These are phyloP conservation scores for Helotiales sp. DNA, from an alignment of 2,329 filamentous ascomycete genomes.

Conservation along the genomic window DNA sequence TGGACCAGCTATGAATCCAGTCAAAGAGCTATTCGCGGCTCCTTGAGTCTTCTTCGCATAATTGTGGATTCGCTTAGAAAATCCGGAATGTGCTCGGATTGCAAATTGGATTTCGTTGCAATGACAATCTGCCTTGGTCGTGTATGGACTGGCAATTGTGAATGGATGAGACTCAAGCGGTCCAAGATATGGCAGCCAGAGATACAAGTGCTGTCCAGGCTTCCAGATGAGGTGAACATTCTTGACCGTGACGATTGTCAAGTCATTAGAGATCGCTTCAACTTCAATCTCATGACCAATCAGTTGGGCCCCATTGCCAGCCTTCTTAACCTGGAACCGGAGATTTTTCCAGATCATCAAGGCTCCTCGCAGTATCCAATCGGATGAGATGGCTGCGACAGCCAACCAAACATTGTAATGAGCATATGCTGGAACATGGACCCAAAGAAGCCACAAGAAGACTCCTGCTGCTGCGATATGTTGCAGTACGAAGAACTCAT, in stretches of 20 bases:
- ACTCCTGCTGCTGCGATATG: conserved; percentile 66
- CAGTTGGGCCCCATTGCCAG: conserved; percentile 41
- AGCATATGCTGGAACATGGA: conserved; percentile 65
- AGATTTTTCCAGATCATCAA: conserved; percentile 58
- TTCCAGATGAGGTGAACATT: conserved; percentile 63
- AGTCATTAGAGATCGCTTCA: conserved; percentile 54
- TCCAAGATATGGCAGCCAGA: conserved; percentile 62
- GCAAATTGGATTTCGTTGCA: conserved; percentile 64
- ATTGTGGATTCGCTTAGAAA: conserved; percentile 58
- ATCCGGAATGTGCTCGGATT: conserved; percentile 59
- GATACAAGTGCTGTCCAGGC: conserved; percentile 65
- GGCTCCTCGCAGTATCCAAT: conserved; percentile 56
- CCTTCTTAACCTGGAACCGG: conserved; percentile 44
- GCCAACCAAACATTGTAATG: conserved; percentile 70
- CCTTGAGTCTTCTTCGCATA: conserved; percentile 48
- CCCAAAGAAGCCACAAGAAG: conserved; percentile 66
- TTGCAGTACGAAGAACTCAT: conserved; percentile 73
- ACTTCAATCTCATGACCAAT: conserved; percentile 59
- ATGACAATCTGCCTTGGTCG: conserved; percentile 48
- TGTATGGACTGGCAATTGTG: conserved; percentile 61
- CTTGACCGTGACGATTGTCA: conserved; percentile 64
- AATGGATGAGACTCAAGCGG: conserved; percentile 63
- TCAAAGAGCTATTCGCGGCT: conserved; percentile 43
- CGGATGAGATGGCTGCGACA: conserved; percentile 65
- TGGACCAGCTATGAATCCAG: conserved; percentile 59